These are phyloP conservation scores for Pythium graminicola DNA, from an alignment of 352 stramenopile genomes.

Conservation along the genomic window DNA sequence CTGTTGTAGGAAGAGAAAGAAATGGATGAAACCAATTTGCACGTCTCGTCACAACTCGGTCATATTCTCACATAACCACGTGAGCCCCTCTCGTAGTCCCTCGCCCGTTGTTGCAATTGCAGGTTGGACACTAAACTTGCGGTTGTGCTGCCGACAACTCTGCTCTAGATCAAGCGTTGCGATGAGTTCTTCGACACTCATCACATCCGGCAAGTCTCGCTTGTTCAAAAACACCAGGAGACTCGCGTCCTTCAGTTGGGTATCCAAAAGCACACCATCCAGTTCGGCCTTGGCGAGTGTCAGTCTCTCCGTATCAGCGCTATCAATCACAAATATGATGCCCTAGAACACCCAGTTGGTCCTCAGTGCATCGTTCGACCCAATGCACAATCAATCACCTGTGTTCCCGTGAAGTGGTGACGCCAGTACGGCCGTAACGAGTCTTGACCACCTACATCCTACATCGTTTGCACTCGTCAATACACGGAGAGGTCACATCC, in stretches of 20 bases:
- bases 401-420: slow-evolving; percentile 99
- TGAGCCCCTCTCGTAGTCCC: slow-evolving; percentile 61
- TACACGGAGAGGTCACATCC: too few relatives aligned
- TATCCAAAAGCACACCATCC: slow-evolving; percentile 97
- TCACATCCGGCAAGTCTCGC: slow-evolving; percentile 77
- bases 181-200: slow-evolving; percentile 45
- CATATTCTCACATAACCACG: slow-evolving; percentile 80
- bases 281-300: slow-evolving; percentile 97
- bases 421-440: slow-evolving; percentile 93
- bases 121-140: slow-evolving; percentile 55
- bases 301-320: slow-evolving; percentile 97
- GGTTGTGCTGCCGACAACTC: slow-evolving; percentile 37
- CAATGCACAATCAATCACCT: too few relatives aligned
- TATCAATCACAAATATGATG: slow-evolving; percentile 99
- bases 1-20: slow-evolving; percentile 1
- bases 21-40: background rate
- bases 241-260: slow-evolving; percentile 96
- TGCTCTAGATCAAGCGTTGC: slow-evolving; percentile 44
- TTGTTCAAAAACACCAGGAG: slow-evolving; percentile 99
- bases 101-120: slow-evolving; percentile 73
- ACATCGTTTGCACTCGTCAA: too few relatives aligned
- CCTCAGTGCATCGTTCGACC: too few relatives aligned
- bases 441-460: slow-evolving; percentile 99
- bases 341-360: too few relatives aligned
- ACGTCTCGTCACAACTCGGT: slow-evolving; percentile 34